A percentile compares a stretch with the other conserved stretches of the same genome.
These are phyloP conservation scores for Fallopia convolvulus DNA, from an alignment of 148 eudicot genomes.

Conservation along the genomic window DNA sequence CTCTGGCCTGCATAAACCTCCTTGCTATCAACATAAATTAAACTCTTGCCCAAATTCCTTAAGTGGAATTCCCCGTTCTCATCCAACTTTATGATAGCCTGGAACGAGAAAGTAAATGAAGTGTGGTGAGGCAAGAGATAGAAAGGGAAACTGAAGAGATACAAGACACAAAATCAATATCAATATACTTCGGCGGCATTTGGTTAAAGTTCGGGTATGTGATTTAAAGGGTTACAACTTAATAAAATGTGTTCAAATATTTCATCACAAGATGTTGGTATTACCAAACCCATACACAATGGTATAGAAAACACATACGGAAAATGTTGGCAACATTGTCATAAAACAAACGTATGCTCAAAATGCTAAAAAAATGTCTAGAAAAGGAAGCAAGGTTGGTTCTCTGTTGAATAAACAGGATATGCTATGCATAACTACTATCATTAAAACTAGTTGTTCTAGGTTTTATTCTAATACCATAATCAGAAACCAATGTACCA, in stretches of 20 bases:
- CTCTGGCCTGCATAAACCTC: slow-evolving; percentile 36
- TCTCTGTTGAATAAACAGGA: neutral
- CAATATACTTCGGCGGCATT: neutral
- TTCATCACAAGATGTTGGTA: neutral
- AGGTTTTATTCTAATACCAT: neutral
- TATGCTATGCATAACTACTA: neutral
- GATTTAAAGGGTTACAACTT: neutral
- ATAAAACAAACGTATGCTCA: neutral
- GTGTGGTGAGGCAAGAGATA: neutral
- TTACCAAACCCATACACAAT: neutral
- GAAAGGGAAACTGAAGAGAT: neutral
- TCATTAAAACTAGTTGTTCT: neutral
- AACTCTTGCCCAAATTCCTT: slow-evolving; percentile 60
- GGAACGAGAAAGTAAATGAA: neutral
- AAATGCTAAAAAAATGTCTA: neutral
- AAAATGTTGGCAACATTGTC: neutral
- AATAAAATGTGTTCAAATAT: neutral
- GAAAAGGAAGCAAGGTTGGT: neutral
- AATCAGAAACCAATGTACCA: neutral
- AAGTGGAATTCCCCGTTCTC: slow-evolving; percentile 62
- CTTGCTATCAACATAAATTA: slow-evolving; percentile 53
- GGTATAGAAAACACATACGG: neutral
- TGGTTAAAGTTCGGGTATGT: neutral
- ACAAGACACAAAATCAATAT: neutral
- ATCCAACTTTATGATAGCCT: slow-evolving; percentile 82